These are phyloP conservation scores for Triticum urartu DNA, from an alignment of 176 grass and related monocot genomes.

Conservation along the genomic window DNA sequence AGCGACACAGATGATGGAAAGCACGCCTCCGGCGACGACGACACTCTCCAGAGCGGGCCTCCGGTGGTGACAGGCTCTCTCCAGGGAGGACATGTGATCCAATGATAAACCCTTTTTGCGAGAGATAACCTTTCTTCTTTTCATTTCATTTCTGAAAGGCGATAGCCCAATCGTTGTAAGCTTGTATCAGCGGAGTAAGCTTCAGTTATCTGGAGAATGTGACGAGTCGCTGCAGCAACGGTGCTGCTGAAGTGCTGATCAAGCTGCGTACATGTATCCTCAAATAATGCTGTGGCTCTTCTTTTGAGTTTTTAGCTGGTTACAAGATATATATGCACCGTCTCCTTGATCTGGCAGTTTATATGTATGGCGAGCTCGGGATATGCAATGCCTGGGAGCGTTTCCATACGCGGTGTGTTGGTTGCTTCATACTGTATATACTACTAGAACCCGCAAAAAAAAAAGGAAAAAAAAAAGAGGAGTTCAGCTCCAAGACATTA, in stretches of 20 bases:
- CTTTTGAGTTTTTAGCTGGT: not conserved
- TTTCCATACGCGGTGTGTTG: too few relatives aligned
- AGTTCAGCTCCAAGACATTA: too few relatives aligned
- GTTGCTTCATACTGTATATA: too few relatives aligned
- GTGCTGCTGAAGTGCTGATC: not conserved
- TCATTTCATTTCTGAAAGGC: not conserved
- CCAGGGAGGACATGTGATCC: not conserved
- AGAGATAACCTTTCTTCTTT: not conserved
- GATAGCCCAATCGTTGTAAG: not conserved
- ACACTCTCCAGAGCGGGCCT: not conserved
- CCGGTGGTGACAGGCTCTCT: not conserved
- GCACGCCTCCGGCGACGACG: not conserved
- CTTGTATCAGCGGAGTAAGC: not conserved
- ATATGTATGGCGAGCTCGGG: too few relatives aligned
- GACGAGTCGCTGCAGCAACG: not conserved
- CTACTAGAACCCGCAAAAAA: too few relatives aligned
- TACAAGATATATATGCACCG: not conserved
- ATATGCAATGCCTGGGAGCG: too few relatives aligned
- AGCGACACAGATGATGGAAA: slow-evolving; percentile 48
- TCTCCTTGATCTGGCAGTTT: too few relatives aligned
- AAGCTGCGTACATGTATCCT: not conserved
- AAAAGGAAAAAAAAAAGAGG: too few relatives aligned
- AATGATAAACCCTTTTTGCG: not conserved
- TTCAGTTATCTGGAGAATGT: not conserved
- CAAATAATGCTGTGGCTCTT: not conserved